phyloP scores from a whole-genome alignment of 2,329 filamentous ascomycete species.

The Diaporthe destruens region DNA sequence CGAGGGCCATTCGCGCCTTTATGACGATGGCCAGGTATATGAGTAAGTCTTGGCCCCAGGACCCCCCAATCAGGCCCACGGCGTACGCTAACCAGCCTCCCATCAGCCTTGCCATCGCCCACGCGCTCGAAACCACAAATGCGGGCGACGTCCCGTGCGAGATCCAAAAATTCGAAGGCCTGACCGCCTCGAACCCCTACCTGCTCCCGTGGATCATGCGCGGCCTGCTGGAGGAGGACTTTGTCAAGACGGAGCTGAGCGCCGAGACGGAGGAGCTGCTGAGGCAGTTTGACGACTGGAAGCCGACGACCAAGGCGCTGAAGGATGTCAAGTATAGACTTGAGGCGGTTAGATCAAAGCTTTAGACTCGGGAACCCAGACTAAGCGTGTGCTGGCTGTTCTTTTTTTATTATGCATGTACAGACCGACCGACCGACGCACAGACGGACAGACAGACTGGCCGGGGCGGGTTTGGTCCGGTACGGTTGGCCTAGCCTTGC shows the following conservation, averaged over 20 bases:
- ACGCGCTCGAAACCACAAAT: conserved; percentile 78
- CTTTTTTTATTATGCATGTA: neutral
- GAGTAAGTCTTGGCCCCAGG: conserved; percentile 61
- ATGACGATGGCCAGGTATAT: conserved; percentile 90
- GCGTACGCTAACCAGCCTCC: neutral
- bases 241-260: conserved; percentile 84
- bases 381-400: neutral
- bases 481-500: neutral
- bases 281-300: conserved; percentile 94
- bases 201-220: conserved; percentile 96
- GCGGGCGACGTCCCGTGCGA: conserved; percentile 62
- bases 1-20: conserved; percentile 92
- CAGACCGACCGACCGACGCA: neutral
- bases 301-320: conserved; percentile 86
- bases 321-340: conserved; percentile 97
- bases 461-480: neutral
- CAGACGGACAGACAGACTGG: conserved; percentile 18
- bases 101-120: conserved; percentile 74
- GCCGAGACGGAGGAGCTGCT: conserved; percentile 83
- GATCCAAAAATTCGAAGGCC: conserved; percentile 63
- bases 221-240: conserved; percentile 90
- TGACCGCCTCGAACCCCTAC: conserved; percentile 81
- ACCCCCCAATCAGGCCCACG: neutral
- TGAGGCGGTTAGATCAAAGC: conserved; percentile 89
- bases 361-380: conserved; percentile 56